Conservation (phyloP, 495 filamentous ascomycete genomes). For the Neurospora cerealis region DNA sequence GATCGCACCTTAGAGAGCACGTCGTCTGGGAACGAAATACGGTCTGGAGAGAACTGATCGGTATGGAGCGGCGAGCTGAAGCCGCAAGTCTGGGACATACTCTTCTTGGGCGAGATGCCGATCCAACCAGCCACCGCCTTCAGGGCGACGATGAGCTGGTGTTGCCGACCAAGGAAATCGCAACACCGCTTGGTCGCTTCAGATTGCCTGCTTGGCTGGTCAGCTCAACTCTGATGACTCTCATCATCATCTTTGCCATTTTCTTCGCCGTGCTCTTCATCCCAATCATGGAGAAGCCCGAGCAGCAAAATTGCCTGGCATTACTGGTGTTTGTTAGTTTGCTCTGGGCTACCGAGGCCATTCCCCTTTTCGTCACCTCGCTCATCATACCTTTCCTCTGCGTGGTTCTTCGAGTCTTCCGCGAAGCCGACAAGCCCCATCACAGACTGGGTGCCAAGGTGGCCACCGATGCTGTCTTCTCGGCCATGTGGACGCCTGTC, state of each 20-base stretch:
- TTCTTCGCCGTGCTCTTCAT: conserved; percentile 64
- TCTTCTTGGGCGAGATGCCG: conserved; percentile 63
- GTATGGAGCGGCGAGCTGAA: conserved; percentile 91
- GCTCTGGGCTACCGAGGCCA: conserved; percentile 96
- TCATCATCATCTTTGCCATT: conserved; percentile 58
- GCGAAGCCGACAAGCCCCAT: conserved; percentile 60
- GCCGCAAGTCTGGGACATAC: conserved; percentile 86
- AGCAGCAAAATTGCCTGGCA: conserved; percentile 93
- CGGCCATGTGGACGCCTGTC: conserved; percentile 97
- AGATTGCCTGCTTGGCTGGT: conserved; percentile 72
- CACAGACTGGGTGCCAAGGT: conserved; percentile 59
- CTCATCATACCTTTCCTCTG: conserved; percentile 89
- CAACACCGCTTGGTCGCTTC: conserved; percentile 73
- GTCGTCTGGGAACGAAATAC: conserved; percentile 99
- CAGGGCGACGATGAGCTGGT: conserved; percentile 68
- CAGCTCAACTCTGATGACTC: conserved; percentile 65
- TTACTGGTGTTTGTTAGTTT: conserved; percentile 90
- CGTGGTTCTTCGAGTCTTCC: conserved; percentile 75
- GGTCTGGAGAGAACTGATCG: conserved; percentile 98
- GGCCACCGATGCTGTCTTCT: conserved; percentile 73
- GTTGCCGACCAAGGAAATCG: conserved; percentile 51
- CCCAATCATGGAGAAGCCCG: conserved; percentile 70
- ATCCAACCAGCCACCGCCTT: conserved; percentile 57
- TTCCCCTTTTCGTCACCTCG: conserved; percentile 94
- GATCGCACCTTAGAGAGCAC: conserved; percentile 89